Percentiles rank a stretch among this genome's conserved stretches.
Evolutionary conservation across 2,329 filamentous ascomycete species (phyloP).

Genomic region (Stenocarpella maydis): DNA sequence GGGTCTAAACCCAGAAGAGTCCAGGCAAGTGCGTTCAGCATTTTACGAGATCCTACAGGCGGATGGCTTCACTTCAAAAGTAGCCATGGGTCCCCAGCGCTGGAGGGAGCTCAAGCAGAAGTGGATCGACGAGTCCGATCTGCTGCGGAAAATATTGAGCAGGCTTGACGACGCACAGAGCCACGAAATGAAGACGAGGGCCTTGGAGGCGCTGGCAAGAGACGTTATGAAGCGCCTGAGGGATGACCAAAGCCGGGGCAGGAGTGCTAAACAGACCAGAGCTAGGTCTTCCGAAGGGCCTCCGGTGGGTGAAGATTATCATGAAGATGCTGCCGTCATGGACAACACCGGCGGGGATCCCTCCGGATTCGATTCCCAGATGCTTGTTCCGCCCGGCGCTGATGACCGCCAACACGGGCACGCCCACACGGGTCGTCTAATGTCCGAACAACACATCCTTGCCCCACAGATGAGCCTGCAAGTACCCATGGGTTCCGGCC

Average conservation of each 20-base stretch:
- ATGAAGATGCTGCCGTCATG: slow-evolving; percentile 43
- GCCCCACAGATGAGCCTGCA: slow-evolving; percentile 49
- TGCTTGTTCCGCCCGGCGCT: slow-evolving; percentile 36
- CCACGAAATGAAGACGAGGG: slow-evolving; percentile 70
- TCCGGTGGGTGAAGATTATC: slow-evolving; percentile 48
- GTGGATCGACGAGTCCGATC: slow-evolving; percentile 69
- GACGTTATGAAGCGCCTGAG: slow-evolving; percentile 82
- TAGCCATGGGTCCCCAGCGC: slow-evolving; percentile 74
- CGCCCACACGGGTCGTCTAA: slow-evolving; percentile 23
- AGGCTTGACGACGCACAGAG: slow-evolving; percentile 60
- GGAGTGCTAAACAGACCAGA: slow-evolving; percentile 32
- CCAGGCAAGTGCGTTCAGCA: slow-evolving; percentile 68
- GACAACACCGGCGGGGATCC: slow-evolving; percentile 12
- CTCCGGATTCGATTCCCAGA: slow-evolving; percentile 18
- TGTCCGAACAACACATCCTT: slow-evolving; percentile 35
- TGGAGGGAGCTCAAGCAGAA: slow-evolving; percentile 74
- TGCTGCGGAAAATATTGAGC: slow-evolving; percentile 64
- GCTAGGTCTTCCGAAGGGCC: slow-evolving; percentile 19
- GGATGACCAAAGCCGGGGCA: slow-evolving; percentile 68
- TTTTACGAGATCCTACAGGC: slow-evolving; percentile 73
- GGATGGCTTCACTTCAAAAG: slow-evolving; percentile 75
- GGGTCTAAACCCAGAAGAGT: slow-evolving; percentile 53
- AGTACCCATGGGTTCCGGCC: slow-evolving; percentile 55
- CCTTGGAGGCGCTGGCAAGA: slow-evolving; percentile 74
- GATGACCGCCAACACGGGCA: slow-evolving; percentile 37